Evolutionary conservation across 1,139 yeast genomes (phyloP).

Genomic region (Yarrowia galli): DNA sequence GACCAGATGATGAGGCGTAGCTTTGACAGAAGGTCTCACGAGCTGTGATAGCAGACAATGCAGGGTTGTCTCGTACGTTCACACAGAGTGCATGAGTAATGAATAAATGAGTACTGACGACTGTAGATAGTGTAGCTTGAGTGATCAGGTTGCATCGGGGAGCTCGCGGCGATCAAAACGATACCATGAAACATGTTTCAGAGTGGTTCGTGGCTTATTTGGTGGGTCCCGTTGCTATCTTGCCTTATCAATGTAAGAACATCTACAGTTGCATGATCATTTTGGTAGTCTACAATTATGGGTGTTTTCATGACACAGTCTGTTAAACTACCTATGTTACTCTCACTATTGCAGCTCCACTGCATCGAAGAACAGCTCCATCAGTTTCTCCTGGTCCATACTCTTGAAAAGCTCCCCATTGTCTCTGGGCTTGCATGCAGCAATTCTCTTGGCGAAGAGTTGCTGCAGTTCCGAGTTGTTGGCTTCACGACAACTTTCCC

Average conservation of each 20-base stretch:
- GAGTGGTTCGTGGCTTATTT: no score
- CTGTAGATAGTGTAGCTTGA: no score
- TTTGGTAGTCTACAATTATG: no score
- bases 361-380: neutral
- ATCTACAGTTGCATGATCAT: no score
- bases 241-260: conserved; percentile 4
- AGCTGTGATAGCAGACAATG: no score
- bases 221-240: neutral
- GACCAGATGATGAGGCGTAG: neutral
- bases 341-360: neutral
- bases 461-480: neutral
- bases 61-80: neutral
- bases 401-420: neutral
- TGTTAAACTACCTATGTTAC: no score
- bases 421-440: neutral
- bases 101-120: conserved; percentile 19
- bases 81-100: conserved; percentile 26
- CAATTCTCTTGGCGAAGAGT: neutral
- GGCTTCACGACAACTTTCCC: neutral
- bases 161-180: no score
- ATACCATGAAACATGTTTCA: neutral
- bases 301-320: no score
- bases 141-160: no score
- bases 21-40: no score
- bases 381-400: neutral